Evolutionary conservation across 352 stramenopile genomes (phyloP), one percentile per base, ranked within the genome.

Genomic region (Phytophthora ohioensis): DNA sequence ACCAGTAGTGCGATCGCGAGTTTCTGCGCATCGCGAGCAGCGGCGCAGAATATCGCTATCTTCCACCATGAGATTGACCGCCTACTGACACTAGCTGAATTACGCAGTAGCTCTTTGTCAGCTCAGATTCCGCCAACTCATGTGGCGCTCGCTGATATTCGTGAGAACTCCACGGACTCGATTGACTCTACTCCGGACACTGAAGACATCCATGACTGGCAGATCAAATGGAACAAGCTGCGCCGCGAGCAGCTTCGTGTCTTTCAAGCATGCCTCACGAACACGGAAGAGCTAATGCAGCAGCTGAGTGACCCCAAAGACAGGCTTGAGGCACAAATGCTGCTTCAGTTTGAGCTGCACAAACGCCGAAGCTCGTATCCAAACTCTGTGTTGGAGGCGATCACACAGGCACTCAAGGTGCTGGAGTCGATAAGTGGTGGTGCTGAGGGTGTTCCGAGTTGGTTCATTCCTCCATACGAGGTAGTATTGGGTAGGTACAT

Each of bases 391-490:
- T 31, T 73, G 27, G 41, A 64, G 35, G 57, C 58, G 3, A 77
- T 77, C 5, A 30, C n/a, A 12, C 43, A 56, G 15, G 64, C 64
- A 27, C 52, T 73, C 6, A 7, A 51, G 53, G 39, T 64, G 13
- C 43, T 73, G 53, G 58, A 64, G 12, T 8, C n/a, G 27, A 46
- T 67, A 41, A 53, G 46, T 4, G 42, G 57, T 15, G 38, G 43
- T 11, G 39, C 52, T 56, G 56, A 72, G n/a, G 43, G 17, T 2
- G 53, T 78, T 52, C 68, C 73, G 15, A 71, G 27, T 11, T 80
- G 73, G 73, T 80, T 80, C 30, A 61, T 80, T 35, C 60, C 73
- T 36, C 64, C 64, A 9, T 69, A 77, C 17, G 73, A 80, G 38
- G 54, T 80, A 2, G 49, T 69, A n/a, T 55, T 68, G 34, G 62